Percentiles rank a stretch among this genome's conserved stretches.
These are phyloP conservation scores for Ziziphus jujuba DNA, from an alignment of 306 rosid species.

Conservation along the genomic window DNA sequence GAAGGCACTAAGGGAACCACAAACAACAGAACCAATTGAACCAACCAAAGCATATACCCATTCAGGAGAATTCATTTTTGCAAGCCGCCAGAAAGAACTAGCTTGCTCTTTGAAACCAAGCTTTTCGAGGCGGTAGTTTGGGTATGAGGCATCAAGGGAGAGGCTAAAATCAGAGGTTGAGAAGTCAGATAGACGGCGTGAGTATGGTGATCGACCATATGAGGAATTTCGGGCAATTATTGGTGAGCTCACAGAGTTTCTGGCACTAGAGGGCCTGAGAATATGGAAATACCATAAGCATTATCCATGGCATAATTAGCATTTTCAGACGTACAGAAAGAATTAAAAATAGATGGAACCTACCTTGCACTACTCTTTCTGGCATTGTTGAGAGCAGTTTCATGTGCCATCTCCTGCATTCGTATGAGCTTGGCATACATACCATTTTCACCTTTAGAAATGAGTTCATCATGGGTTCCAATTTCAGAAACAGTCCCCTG, in stretches of 20 bases:
- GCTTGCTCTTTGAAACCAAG: conserved; percentile 95
- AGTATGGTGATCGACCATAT: conserved; percentile 95
- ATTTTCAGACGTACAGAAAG: conserved; percentile 7
- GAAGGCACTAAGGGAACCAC: conserved; percentile 97
- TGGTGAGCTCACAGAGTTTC: conserved; percentile 98
- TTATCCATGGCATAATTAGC: not conserved
- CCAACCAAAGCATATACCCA: conserved; percentile 89
- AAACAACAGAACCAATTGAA: conserved; percentile 85
- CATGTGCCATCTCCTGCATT: conserved; percentile 93
- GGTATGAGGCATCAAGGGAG: conserved; percentile 74
- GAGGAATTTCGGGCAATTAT: conserved; percentile 95
- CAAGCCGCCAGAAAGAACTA: conserved; percentile 97
- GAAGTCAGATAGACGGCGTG: conserved; percentile 95
- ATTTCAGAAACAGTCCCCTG: conserved; percentile 86
- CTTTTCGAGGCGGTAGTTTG: conserved; percentile 83
- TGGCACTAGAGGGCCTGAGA: conserved; percentile 96
- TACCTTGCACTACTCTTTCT: conserved; percentile 99
- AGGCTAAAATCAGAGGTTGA: conserved; percentile 92
- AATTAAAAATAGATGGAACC: conserved; percentile 18
- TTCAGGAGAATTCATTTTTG: conserved; percentile 98
- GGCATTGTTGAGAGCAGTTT: conserved; percentile 85
- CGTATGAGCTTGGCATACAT: conserved; percentile 87
- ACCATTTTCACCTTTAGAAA: conserved; percentile 86
- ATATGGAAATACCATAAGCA: conserved; percentile 21
- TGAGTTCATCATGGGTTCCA: conserved; percentile 92